These are phyloP conservation scores for Hypoxylon sp. DNA, from an alignment of 2,329 filamentous ascomycete species.

Conservation along the genomic window DNA sequence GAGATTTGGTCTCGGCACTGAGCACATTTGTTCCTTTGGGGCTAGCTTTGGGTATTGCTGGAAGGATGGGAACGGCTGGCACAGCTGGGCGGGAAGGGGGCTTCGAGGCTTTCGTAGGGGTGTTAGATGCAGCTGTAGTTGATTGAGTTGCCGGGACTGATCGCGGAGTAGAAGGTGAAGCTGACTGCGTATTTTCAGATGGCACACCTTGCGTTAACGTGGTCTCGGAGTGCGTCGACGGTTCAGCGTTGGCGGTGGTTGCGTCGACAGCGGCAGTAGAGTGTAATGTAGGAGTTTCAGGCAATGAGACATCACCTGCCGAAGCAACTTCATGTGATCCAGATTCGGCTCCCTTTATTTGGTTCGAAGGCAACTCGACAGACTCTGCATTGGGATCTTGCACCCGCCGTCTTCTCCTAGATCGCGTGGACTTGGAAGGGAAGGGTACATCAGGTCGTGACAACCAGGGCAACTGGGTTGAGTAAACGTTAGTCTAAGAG, in stretches of 20 bases:
- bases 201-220: conserved; percentile 51
- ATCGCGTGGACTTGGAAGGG: conserved; percentile 58
- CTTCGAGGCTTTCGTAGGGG: conserved; percentile 50
- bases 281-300: conserved; percentile 40
- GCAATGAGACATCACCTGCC: conserved; percentile 43
- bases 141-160: conserved; percentile 48
- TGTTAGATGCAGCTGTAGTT: conserved; percentile 44
- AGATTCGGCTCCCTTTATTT: conserved; percentile 51
- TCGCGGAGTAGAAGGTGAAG: conserved; percentile 54
- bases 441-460: conserved; percentile 66
- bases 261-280: conserved; percentile 30
- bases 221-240: conserved; percentile 47
- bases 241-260: conserved; percentile 13
- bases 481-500: conserved; percentile 46
- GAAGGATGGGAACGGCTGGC: conserved; percentile 61
- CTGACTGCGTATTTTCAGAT: conserved; percentile 52
- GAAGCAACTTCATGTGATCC: conserved; percentile 26
- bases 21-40: conserved; percentile 49
- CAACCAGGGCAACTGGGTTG: conserved; percentile 67
- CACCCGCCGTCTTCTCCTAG: conserved; percentile 58
- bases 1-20: conserved; percentile 38
- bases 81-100: conserved; percentile 53
- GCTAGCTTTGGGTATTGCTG: conserved; percentile 59
- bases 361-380: conserved; percentile 59
- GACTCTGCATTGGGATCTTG: conserved; percentile 54